These are phyloP conservation scores for Pistacia integerrima DNA, from an alignment of 345 rosid genomes.

Conservation along the genomic window DNA sequence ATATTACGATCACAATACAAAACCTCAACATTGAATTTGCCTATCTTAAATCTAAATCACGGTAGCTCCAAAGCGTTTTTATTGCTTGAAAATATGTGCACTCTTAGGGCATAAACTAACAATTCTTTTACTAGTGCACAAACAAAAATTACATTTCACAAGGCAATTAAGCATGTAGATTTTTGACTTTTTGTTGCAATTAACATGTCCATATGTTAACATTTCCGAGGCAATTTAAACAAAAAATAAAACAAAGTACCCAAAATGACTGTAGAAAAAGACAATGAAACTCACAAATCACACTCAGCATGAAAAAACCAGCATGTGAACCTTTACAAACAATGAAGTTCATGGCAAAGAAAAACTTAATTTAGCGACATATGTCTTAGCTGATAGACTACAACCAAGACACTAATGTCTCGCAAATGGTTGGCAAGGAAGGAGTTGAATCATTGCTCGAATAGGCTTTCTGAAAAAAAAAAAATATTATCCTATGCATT, in stretches of 20 bases:
- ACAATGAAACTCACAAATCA: neutral
- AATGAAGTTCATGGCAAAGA: neutral
- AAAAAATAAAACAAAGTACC: neutral
- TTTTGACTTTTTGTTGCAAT: too few species aligned
- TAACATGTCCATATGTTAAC: too few species aligned
- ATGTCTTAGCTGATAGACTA: neutral
- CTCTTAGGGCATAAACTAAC: too few species aligned
- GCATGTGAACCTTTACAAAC: neutral
- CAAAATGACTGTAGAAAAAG: neutral
- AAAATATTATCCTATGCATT: neutral
- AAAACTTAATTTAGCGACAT: neutral
- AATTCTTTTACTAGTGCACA: too few species aligned
- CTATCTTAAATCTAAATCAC: neutral
- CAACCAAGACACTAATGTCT: neutral
- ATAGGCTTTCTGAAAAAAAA: neutral
- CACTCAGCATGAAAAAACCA: neutral
- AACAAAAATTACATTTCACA: too few species aligned
- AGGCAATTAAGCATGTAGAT: too few species aligned
- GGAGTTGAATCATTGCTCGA: neutral
- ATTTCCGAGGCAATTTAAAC: too few species aligned
- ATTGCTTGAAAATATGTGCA: neutral
- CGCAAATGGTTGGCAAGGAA: neutral
- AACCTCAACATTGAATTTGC: neutral
- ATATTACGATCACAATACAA: neutral
- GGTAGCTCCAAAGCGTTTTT: neutral